Conservation (phyloP, 208 protist species). For the Entamoeba moshkovskii region DNA sequence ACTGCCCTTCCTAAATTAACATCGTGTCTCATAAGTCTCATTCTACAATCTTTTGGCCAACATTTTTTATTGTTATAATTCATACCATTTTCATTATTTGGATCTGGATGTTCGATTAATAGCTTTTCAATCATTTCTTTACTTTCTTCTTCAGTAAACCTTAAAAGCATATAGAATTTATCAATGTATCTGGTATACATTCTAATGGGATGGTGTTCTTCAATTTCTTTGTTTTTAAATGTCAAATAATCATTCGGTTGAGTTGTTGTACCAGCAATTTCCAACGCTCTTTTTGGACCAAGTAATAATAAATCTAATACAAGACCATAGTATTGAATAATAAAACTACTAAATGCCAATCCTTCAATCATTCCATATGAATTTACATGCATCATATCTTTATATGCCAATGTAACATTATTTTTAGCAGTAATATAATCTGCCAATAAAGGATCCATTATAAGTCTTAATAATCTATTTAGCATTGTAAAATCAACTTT, state of each 20-base stretch:
- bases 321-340: conserved; percentile 97
- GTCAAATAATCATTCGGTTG: conserved; percentile 92
- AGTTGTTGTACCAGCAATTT: conserved; percentile 84
- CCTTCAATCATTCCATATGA: conserved; percentile 92
- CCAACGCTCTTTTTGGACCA: conserved; percentile 82
- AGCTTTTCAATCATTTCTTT: conserved; percentile 91
- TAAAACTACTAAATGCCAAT: conserved; percentile 97
- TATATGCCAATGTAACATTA: conserved; percentile 95
- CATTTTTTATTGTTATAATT: conserved; percentile 97
- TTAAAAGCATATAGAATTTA: conserved; percentile 82
- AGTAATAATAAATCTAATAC: conserved; percentile 94
- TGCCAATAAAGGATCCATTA: conserved; percentile 98
- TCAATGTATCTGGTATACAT: conserved; percentile 90
- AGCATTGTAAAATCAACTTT: conserved; percentile 98
- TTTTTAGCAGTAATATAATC: conserved; percentile 99
- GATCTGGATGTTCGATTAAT: conserved; percentile 94
- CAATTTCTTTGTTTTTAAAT: conserved; percentile 73
- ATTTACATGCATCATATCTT: conserved; percentile 99
- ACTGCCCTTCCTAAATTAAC: conserved; percentile 97
- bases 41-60: conserved; percentile 94
- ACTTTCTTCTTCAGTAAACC: conserved; percentile 85
- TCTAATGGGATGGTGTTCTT: conserved; percentile 77
- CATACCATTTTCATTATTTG: conserved; percentile 92
- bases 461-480: conserved; percentile 91
- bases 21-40: conserved; percentile 98